phyloP scores from a whole-genome alignment of 73 alveolate genomes.

The Paramecium caudatum region DNA sequence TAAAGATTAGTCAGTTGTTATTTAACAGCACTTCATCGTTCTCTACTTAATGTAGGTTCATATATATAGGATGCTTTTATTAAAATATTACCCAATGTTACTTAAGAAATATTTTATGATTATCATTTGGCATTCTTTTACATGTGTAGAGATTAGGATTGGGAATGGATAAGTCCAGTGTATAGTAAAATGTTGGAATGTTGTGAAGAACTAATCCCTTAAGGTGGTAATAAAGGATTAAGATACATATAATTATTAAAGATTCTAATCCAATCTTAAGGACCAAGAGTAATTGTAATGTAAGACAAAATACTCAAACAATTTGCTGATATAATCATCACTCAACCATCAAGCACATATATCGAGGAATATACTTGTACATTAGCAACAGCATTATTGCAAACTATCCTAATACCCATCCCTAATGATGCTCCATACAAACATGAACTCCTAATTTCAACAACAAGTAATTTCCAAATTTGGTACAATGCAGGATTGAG shows the following conservation, averaged over 20 bases:
- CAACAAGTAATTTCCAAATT: neutral
- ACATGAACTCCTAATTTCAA: conserved; percentile 1
- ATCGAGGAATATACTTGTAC: conserved; percentile 45
- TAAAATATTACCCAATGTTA: conserved; percentile 3
- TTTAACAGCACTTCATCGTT: conserved; percentile 47
- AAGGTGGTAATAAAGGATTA: conserved; percentile 61
- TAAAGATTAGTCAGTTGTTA: conserved; percentile 68
- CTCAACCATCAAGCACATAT: conserved; percentile 52
- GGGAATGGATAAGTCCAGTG: conserved; percentile 62
- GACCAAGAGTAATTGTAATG: neutral
- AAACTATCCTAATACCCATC: conserved; percentile 37
- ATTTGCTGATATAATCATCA: neutral
- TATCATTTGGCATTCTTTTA: conserved; percentile 62
- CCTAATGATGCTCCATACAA: conserved; percentile 28
- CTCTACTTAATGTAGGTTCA: conserved; percentile 12
- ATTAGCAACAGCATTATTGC: conserved; percentile 29
- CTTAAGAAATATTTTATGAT: conserved; percentile 65
- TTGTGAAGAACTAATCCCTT: neutral
- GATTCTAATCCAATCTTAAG: conserved; percentile 42
- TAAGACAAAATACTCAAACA: neutral
- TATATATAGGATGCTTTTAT: conserved; percentile 11
- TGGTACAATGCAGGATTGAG: neutral
- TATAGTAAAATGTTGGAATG: neutral
- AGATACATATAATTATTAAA: conserved; percentile 49
- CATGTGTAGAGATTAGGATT: conserved; percentile 69